phyloP scores from a whole-genome alignment of 2,329 filamentous ascomycete genomes.

The Apiospora aurea region DNA sequence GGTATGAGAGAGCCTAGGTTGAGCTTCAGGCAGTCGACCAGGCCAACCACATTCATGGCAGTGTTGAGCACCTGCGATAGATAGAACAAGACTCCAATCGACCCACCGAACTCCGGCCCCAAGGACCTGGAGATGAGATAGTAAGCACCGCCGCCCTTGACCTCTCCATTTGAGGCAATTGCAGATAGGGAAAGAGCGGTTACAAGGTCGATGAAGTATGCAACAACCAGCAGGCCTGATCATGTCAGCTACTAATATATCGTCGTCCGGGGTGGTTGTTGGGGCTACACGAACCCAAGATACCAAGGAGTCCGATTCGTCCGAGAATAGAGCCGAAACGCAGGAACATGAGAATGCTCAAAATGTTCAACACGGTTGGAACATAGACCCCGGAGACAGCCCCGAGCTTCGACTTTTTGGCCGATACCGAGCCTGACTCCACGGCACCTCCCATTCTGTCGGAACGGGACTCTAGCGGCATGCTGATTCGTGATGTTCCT shows the following conservation, averaged over 20 bases:
- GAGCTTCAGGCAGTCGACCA: slow-evolving; percentile 81
- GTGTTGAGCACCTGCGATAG: slow-evolving; percentile 90
- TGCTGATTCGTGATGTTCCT: slow-evolving; percentile 26
- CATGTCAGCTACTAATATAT: slow-evolving; percentile 25
- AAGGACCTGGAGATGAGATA: slow-evolving; percentile 87
- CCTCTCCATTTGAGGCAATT: slow-evolving; percentile 88
- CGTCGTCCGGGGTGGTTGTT: slow-evolving; percentile 22
- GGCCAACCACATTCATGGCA: slow-evolving; percentile 84
- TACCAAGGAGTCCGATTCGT: slow-evolving; percentile 79
- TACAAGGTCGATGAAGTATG: slow-evolving; percentile 84
- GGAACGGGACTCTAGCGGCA: slow-evolving; percentile 35
- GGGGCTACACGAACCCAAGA: slow-evolving; percentile 67
- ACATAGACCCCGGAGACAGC: slow-evolving; percentile 84
- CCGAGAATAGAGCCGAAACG: slow-evolving; percentile 86
- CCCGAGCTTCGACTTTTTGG: slow-evolving; percentile 69
- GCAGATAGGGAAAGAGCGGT: slow-evolving; percentile 87
- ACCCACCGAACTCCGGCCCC: slow-evolving; percentile 87
- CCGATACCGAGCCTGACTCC: slow-evolving; percentile 40
- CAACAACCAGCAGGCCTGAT: slow-evolving; percentile 72
- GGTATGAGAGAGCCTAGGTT: slow-evolving; percentile 74
- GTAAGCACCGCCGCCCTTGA: slow-evolving; percentile 86
- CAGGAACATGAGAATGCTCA: slow-evolving; percentile 92
- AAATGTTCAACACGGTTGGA: slow-evolving; percentile 85
- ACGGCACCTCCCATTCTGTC: slow-evolving; percentile 34
- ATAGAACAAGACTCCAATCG: slow-evolving; percentile 88